Percentiles rank a stretch among this genome's conserved stretches.
Evolutionary conservation across 2,329 filamentous ascomycete genomes (phyloP).

Genomic region (Boeremia lycopersici): DNA sequence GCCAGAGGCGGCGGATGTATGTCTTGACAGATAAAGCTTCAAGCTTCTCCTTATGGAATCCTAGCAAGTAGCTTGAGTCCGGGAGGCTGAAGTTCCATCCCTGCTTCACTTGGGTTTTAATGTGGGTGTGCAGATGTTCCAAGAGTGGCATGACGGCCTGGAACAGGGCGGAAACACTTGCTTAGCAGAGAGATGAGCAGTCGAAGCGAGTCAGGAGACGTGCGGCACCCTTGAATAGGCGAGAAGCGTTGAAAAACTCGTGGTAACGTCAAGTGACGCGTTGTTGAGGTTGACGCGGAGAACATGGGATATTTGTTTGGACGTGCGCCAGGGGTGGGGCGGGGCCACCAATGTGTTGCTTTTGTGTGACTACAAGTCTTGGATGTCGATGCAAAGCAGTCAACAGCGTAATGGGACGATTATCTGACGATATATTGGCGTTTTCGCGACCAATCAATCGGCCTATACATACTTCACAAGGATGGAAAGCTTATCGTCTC

Average conservation of each 20-base stretch:
- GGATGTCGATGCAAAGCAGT: background rate
- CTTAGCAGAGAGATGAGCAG: too few species aligned
- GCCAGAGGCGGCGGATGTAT: slow-evolving; percentile 6
- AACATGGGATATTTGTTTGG: background rate
- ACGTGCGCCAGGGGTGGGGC: background rate
- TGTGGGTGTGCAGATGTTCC: too few species aligned
- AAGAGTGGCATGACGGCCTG: background rate
- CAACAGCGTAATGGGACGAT: background rate
- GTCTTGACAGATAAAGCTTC: background rate
- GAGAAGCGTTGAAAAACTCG: background rate
- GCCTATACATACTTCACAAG: too few species aligned
- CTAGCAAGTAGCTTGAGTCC: background rate
- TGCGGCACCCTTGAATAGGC: too few species aligned
- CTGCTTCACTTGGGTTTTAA: too few species aligned
- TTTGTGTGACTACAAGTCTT: background rate
- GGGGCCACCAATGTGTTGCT: background rate
- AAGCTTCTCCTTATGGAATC: slow-evolving; percentile 19
- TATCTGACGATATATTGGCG: background rate
- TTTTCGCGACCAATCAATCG: background rate
- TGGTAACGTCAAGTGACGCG: background rate
- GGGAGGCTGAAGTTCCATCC: background rate
- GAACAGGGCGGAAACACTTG: too few species aligned
- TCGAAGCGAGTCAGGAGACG: too few species aligned
- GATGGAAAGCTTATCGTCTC: background rate
- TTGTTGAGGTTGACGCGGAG: background rate